Conservation (phyloP, 2,329 filamentous ascomycete genomes). For the Ceratocystis eucalypticola region DNA sequence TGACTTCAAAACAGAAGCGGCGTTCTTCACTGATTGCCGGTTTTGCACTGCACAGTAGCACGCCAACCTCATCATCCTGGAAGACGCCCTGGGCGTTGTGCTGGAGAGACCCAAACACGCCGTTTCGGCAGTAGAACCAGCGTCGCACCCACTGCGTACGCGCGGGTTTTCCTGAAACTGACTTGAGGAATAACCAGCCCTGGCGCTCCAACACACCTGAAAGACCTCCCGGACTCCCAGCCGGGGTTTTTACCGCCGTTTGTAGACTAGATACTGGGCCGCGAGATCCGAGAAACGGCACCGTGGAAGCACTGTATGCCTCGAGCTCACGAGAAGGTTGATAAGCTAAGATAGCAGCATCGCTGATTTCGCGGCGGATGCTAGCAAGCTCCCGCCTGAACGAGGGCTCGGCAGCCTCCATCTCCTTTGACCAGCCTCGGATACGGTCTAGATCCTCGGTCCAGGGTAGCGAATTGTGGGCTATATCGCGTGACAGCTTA, state of each 20-base stretch:
- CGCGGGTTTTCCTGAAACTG: conserved; percentile 73
- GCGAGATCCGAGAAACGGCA: conserved; percentile 66
- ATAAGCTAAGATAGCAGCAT: conserved; percentile 53
- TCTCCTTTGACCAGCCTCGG: conserved; percentile 82
- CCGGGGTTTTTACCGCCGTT: conserved; percentile 23
- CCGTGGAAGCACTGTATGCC: conserved; percentile 79
- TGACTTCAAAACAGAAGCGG: conserved; percentile 94
- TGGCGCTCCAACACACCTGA: conserved; percentile 63
- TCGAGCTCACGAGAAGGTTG: conserved; percentile 86
- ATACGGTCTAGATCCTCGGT: conserved; percentile 78
- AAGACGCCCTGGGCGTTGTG: conserved; percentile 77
- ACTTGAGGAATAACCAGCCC: conserved; percentile 81
- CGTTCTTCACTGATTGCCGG: conserved; percentile 86
- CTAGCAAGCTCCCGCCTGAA: conserved; percentile 71
- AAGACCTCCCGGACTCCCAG: conserved; percentile 21
- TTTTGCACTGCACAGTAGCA: conserved; percentile 83
- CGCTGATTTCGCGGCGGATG: conserved; percentile 70
- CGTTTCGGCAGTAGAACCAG: conserved; percentile 93
- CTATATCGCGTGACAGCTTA: conserved; percentile 54
- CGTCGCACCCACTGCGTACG: conserved; percentile 78
- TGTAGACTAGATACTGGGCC: conserved; percentile 44
- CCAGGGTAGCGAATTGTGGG: conserved; percentile 51
- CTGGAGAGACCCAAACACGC: conserved; percentile 89
- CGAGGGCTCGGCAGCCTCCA: conserved; percentile 74
- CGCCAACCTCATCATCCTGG: conserved; percentile 91